Conservation (phyloP, 2,329 filamentous ascomycete genomes). For the Penicillium vulpinum region DNA sequence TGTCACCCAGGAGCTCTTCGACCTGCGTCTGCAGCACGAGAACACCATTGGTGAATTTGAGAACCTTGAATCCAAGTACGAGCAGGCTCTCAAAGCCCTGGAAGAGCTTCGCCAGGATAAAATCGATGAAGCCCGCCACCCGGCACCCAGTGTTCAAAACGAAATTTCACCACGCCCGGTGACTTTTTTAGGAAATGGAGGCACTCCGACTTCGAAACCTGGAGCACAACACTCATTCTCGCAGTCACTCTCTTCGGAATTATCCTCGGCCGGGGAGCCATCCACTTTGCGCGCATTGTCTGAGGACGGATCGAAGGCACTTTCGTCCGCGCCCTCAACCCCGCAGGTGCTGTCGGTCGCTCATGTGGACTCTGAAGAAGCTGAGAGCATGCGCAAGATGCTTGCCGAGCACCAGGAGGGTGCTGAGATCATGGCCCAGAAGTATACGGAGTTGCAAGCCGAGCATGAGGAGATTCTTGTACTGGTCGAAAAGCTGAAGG, state of each 20-base stretch:
- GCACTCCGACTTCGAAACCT: slow-evolving; percentile 70
- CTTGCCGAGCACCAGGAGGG: slow-evolving; percentile 75
- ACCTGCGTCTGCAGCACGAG: slow-evolving; percentile 88
- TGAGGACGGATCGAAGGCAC: slow-evolving; percentile 28
- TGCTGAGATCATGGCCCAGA: slow-evolving; percentile 70
- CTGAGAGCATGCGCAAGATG: slow-evolving; percentile 69
- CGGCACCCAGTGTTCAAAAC: slow-evolving; percentile 41
- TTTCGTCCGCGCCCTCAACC: slow-evolving; percentile 45
- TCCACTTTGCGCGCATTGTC: slow-evolving; percentile 64
- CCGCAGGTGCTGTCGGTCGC: slow-evolving; percentile 27
- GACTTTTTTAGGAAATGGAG: slow-evolving; percentile 81
- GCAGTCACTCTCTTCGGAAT: slow-evolving; percentile 89
- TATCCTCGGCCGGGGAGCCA: slow-evolving; percentile 82
- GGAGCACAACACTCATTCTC: slow-evolving; percentile 72
- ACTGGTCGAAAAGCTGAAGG: slow-evolving; percentile 87
- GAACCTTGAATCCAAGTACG: slow-evolving; percentile 81
- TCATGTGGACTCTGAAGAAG: slow-evolving; percentile 60
- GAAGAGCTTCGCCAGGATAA: slow-evolving; percentile 78
- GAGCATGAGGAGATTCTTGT: slow-evolving; percentile 80
- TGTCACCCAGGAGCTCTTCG: slow-evolving; percentile 87
- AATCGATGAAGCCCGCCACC: slow-evolving; percentile 74
- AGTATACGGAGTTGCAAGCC: slow-evolving; percentile 79
- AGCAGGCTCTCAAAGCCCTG: slow-evolving; percentile 78
- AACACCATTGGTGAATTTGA: slow-evolving; percentile 78
- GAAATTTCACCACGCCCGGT: slow-evolving; percentile 58